Evolutionary conservation across 169 alveolate genomes (phyloP).

Genomic region (Blepharisma undulans): DNA sequence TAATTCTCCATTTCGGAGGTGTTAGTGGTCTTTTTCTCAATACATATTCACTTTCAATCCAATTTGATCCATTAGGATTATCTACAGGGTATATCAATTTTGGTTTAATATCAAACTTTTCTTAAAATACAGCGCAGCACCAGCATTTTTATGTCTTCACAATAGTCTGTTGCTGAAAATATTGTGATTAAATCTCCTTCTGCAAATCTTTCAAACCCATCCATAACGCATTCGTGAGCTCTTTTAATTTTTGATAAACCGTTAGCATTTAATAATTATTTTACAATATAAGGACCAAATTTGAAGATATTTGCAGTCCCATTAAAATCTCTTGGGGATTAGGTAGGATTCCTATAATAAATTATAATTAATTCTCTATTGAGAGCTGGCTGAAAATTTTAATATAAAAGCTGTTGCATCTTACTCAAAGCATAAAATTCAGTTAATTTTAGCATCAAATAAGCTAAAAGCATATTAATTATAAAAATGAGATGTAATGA

Average conservation of each 20-base stretch:
- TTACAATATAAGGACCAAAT: conserved; percentile 93
- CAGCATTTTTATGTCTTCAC: conserved; percentile 99
- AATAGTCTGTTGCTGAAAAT: conserved; percentile 98
- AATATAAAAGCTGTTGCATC: too few relatives aligned
- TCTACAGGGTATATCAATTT: conserved; percentile 96
- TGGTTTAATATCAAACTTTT: conserved; percentile 96
- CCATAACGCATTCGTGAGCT: conserved; percentile 99
- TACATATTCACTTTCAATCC: conserved; percentile 84
- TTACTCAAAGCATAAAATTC: too few relatives aligned
- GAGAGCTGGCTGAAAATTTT: too few relatives aligned
- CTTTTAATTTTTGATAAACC: conserved; percentile 87
- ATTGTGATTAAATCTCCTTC: conserved; percentile 98
- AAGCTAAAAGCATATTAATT: too few relatives aligned
- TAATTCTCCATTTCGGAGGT: conserved; percentile 79
- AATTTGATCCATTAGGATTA: conserved; percentile 63
- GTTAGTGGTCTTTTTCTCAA: conserved; percentile 84
- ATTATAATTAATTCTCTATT: too few relatives aligned
- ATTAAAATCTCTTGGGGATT: conserved; percentile 99
- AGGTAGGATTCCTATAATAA: too few relatives aligned
- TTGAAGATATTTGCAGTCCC: conserved; percentile 98
- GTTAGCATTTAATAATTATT: conserved; percentile 85
- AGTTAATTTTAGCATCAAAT: too few relatives aligned
- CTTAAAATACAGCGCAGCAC: conserved; percentile 96
- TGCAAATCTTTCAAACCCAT: conserved; percentile 99
- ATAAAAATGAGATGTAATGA: too few relatives aligned